Percentiles rank a stretch among this genome's conserved stretches.
Evolutionary conservation across 148 eudicot species (phyloP).

Genomic region (Spergularia marina): DNA sequence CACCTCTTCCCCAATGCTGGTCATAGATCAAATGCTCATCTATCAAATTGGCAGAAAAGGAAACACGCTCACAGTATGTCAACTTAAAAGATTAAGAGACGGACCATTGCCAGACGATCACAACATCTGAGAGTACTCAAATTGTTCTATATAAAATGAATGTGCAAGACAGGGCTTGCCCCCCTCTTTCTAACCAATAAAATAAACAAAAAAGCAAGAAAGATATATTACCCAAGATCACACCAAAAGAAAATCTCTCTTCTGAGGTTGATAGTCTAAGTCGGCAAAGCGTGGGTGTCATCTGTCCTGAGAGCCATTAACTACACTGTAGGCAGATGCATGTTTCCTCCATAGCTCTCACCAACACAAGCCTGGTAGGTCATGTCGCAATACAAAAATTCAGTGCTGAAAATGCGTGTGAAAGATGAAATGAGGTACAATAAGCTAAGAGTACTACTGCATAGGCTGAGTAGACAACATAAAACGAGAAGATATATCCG

Average conservation of each 20-base stretch:
- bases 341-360: constrained; percentile 77
- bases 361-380: constrained; percentile 51
- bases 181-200: no score
- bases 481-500: no score
- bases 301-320: constrained; percentile 12
- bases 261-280: neutral
- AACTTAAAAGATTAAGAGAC: neutral
- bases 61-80: neutral
- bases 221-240: neutral
- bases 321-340: constrained; percentile 38
- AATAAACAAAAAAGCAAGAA: no score
- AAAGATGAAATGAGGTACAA: neutral
- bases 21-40: neutral
- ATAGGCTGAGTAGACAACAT: neutral
- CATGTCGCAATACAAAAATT: constrained; percentile 13
- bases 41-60: neutral
- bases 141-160: neutral
- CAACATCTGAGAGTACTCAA: neutral
- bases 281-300: neutral
- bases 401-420: neutral
- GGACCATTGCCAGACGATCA: neutral
- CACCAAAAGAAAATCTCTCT: neutral
- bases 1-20: neutral
- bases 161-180: neutral
- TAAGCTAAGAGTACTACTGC: neutral